These are phyloP conservation scores for Nicotiana rustica DNA, from an alignment of 305 asterid species.

Conservation along the genomic window DNA sequence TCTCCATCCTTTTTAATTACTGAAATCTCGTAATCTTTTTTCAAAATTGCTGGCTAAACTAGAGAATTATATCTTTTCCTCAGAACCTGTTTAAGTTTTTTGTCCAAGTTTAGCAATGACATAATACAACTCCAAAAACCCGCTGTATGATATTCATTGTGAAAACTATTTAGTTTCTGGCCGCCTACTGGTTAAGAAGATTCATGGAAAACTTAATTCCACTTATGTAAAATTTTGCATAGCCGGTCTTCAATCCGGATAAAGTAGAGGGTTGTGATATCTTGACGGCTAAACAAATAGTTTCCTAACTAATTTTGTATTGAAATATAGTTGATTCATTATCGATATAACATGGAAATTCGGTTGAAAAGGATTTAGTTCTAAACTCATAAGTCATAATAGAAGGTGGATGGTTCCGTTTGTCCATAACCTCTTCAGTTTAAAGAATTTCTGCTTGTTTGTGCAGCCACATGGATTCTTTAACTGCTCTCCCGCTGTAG, in stretches of 20 bases:
- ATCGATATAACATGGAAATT: background rate
- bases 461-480: constrained; percentile 97
- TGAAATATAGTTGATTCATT: constrained; percentile 6
- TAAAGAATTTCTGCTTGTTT: constrained; percentile 19
- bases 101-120: background rate
- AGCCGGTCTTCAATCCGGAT: background rate
- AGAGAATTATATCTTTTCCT: background rate
- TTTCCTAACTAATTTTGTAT: background rate
- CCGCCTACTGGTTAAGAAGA: background rate
- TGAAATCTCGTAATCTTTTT: background rate
- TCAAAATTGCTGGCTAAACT: background rate
- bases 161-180: background rate
- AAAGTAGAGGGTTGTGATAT: background rate
- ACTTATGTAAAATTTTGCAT: background rate
- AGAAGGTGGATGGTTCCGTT: constrained; percentile 3
- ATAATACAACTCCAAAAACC: background rate
- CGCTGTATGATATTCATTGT: background rate
- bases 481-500: constrained; percentile 95
- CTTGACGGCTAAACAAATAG: background rate
- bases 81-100: background rate
- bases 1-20: background rate
- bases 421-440: constrained; percentile 3
- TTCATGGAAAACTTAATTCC: background rate
- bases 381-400: background rate
- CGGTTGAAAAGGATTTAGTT: background rate